Conservation (phyloP, 768 basidiomycete species). For the Myochromella boudieri region DNA sequence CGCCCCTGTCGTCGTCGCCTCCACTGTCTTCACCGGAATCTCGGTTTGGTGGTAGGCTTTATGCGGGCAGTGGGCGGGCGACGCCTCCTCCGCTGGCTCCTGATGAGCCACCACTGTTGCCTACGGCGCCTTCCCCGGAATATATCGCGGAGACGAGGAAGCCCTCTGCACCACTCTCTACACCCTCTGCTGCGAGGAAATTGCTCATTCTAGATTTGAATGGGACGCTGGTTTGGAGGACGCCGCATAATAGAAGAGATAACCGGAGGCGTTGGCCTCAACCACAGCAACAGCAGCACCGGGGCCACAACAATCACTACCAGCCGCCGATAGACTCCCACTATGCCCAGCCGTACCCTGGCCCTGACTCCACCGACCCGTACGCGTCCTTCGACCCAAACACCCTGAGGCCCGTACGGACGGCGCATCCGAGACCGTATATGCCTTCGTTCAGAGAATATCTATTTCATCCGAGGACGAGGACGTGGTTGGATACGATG, state of each 20-base stretch:
- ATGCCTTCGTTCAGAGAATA: slow-evolving; percentile 60
- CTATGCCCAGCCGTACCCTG: slow-evolving; percentile 15
- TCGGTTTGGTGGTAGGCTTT: too few species aligned
- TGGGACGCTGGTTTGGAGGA: slow-evolving; percentile 68
- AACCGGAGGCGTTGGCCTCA: too few species aligned
- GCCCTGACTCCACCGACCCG: slow-evolving; percentile 20
- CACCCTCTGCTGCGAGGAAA: slow-evolving; percentile 44
- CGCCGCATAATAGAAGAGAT: slow-evolving; percentile 35
- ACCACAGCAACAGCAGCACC: neutral
- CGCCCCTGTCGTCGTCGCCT: slow-evolving; percentile 33
- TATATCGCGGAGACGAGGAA: slow-evolving; percentile 31
- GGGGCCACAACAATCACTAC: neutral
- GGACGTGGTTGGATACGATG: slow-evolving; percentile 77
- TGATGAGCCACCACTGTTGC: neutral
- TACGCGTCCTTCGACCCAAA: neutral
- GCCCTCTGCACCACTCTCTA: slow-evolving; percentile 25
- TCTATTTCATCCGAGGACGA: slow-evolving; percentile 60
- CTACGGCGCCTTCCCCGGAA: slow-evolving; percentile 24
- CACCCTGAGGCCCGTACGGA: slow-evolving; percentile 30
- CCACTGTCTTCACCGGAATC: neutral
- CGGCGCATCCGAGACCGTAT: slow-evolving; percentile 64
- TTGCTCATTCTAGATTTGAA: slow-evolving; percentile 77
- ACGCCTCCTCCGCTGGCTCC: too few species aligned
- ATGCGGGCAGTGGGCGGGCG: too few species aligned
- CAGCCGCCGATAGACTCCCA: neutral